Conservation (phyloP, 73 alveolate genomes). For the Durusdinium trenchii region DNA sequence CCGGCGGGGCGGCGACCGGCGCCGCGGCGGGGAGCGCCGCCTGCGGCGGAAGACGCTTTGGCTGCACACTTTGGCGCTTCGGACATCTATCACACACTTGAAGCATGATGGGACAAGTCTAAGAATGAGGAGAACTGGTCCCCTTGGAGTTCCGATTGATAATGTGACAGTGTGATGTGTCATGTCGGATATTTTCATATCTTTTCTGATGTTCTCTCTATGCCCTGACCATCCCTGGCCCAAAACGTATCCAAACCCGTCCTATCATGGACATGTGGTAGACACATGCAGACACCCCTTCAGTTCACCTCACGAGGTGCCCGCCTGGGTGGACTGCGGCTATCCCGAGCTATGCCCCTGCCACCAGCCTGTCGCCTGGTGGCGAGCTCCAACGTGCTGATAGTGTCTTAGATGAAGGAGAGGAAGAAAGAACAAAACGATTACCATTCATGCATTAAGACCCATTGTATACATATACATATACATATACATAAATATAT, state of each 20-base stretch:
- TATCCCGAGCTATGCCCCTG: background rate
- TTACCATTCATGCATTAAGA: too few species aligned
- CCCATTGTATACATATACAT: too few species aligned
- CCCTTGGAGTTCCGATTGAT: background rate
- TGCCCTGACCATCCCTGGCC: background rate
- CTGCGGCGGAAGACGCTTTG: background rate
- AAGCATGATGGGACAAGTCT: too few species aligned
- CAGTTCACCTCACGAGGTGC: background rate
- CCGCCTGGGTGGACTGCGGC: conserved; percentile 47
- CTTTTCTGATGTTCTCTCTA: too few species aligned
- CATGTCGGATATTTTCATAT: too few species aligned
- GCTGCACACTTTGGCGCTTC: background rate
- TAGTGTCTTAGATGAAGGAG: background rate
- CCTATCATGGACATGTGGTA: background rate
- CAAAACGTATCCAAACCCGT: background rate
- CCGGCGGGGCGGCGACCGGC: conserved; percentile 51
- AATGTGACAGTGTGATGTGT: too few species aligned
- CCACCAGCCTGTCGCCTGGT: background rate
- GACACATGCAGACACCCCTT: background rate
- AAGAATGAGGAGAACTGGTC: background rate
- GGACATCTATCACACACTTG: too few species aligned
- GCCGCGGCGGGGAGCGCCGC: background rate
- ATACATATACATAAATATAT: too few species aligned
- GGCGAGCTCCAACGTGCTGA: too few species aligned
- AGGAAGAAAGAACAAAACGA: background rate